Conservation (phyloP, 257 asterid genomes). For the Nicotiana otophora region DNA sequence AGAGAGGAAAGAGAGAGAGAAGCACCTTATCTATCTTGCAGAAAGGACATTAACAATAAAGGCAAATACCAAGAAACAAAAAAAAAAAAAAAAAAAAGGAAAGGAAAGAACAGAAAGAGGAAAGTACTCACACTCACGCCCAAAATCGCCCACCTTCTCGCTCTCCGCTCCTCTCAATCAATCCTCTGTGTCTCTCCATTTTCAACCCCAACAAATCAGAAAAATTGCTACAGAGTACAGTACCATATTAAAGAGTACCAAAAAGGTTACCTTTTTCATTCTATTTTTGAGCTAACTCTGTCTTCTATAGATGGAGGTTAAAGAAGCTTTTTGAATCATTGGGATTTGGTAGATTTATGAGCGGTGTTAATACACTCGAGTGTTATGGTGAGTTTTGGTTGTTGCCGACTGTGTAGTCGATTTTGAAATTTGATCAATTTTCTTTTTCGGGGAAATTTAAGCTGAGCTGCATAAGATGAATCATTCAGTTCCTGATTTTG, state of each 20-base stretch:
- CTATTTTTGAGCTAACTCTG: not conserved
- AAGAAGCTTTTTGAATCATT: not conserved
- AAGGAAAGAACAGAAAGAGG: not conserved
- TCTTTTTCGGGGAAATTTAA: not conserved
- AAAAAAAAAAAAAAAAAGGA: not conserved
- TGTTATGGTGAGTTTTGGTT: not conserved
- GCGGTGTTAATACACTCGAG: not conserved
- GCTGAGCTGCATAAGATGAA: constrained; percentile 27
- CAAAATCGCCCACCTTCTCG: not conserved
- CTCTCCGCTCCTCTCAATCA: not conserved
- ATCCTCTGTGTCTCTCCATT: not conserved
- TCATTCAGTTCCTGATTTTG: constrained; percentile 61
- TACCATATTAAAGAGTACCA: not conserved
- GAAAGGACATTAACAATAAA: constrained; percentile 7
- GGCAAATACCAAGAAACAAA: constrained; percentile 1
- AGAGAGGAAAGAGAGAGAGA: not conserved
- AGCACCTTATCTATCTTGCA: constrained; percentile 1
- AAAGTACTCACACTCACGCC: not conserved
- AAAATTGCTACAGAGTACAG: not conserved
- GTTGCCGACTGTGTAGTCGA: not conserved
- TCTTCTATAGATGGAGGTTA: not conserved
- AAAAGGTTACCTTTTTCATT: not conserved
- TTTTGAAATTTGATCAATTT: not conserved
- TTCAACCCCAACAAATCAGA: not conserved
- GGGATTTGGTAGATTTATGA: not conserved